Conservation (phyloP, 2,329 filamentous ascomycete genomes). For the Aspergillus arachidicola region DNA sequence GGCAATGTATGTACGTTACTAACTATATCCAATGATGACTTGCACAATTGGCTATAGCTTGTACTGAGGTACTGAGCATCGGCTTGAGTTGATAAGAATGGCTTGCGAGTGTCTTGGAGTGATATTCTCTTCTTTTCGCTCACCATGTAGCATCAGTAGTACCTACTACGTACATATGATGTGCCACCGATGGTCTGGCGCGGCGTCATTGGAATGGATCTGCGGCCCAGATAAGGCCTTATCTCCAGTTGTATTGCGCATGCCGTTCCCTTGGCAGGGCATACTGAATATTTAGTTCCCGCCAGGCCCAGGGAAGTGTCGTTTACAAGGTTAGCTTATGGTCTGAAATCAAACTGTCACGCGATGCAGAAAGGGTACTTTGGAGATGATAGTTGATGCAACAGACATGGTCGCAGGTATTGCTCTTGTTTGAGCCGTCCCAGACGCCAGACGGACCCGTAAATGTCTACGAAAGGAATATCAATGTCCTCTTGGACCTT, state of each 20-base stretch:
- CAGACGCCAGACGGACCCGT: slow-evolving; percentile 11
- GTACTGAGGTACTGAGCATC: neutral
- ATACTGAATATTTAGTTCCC: neutral
- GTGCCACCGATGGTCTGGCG: neutral
- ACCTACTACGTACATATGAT: neutral
- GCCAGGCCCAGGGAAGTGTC: neutral
- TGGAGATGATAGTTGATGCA: neutral
- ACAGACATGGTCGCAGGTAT: neutral
- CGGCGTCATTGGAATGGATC: neutral
- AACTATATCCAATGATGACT: neutral
- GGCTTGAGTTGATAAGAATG: neutral
- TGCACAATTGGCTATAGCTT: neutral
- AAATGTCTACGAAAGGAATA: slow-evolving; percentile 1
- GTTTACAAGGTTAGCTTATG: neutral
- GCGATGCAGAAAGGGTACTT: neutral
- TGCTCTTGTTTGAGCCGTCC: neutral
- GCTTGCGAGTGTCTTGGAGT: neutral
- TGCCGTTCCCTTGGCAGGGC: neutral
- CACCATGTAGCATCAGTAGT: neutral
- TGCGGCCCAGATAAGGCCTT: neutral
- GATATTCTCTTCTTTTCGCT: neutral
- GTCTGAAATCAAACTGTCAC: neutral
- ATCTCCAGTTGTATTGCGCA: neutral
- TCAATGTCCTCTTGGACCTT: slow-evolving; percentile 27
- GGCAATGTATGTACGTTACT: neutral